phyloP scores from a whole-genome alignment of 2,329 filamentous ascomycete species.

The Trichoderma cornu-damae region DNA sequence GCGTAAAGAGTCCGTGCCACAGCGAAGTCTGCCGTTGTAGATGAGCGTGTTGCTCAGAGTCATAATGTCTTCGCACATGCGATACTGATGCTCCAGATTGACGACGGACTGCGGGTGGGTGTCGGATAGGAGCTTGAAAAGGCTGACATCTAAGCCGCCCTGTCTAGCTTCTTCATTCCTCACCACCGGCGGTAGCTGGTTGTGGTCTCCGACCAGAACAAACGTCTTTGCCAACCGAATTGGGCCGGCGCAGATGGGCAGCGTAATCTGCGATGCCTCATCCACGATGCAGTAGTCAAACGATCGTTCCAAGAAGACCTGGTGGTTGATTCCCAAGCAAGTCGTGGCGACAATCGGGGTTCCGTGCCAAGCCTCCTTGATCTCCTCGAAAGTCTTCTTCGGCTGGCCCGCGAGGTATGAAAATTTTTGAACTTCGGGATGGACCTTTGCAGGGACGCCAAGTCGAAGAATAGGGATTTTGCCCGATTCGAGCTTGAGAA shows the following conservation, averaged over 20 bases:
- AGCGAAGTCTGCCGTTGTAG: conserved; percentile 85
- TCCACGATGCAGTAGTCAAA: conserved; percentile 99
- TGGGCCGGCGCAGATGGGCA: conserved; percentile 89
- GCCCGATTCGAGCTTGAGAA: conserved; percentile 81
- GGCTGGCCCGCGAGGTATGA: conserved; percentile 70
- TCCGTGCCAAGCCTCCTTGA: conserved; percentile 76
- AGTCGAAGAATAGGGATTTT: conserved; percentile 77
- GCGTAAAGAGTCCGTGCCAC: conserved; percentile 74
- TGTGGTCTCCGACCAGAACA: conserved; percentile 93
- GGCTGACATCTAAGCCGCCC: conserved; percentile 82
- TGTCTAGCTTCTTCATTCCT: conserved; percentile 82
- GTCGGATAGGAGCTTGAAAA: conserved; percentile 92
- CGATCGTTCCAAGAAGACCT: conserved; percentile 77
- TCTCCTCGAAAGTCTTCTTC: conserved; percentile 73
- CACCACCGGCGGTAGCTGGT: conserved; percentile 89
- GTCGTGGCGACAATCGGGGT: conserved; percentile 91
- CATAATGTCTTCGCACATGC: conserved; percentile 98
- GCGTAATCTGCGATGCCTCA: conserved; percentile 93
- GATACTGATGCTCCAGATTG: conserved; percentile 91
- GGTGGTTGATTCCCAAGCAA: conserved; percentile 85
- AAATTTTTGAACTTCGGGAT: conserved; percentile 81
- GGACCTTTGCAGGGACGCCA: conserved; percentile 78
- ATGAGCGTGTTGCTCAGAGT: conserved; percentile 86
- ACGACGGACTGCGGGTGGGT: conserved; percentile 81
- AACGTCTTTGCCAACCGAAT: conserved; percentile 91